Base-by-base conservation (phyloP, 2,329 filamentous ascomycete genomes). In the Penicillium sp. region DNA sequence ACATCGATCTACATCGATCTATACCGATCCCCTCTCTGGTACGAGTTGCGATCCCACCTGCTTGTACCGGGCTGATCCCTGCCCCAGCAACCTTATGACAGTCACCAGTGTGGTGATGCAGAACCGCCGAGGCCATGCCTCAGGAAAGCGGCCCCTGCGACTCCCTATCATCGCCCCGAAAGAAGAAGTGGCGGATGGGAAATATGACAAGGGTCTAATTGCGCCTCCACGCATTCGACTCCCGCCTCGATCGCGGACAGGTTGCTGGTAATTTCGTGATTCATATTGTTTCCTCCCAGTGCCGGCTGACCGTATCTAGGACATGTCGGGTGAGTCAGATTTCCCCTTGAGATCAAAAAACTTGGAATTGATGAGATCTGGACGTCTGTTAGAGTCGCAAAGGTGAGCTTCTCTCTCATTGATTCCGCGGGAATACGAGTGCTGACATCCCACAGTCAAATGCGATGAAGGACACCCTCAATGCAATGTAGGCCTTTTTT, bases 381-480 rank as follows among this genome's bases (percentile, higher is more conserved):
- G 30, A 39, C 37, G 18, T 4, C 36, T 41, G 37, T 30, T 40
- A 66, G 64, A 64, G 62, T 48, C 64, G 65, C 36, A 68, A 68
- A 56, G 65, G 65, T 65, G 47, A 26, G 36, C 18, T 25, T 12
- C 15, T 25, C 22, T 26, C 20, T 22, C n/a, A n/a, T n/a, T 13
- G n/a, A 6, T 26, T 14, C 18, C 23, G 14, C 17, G 15, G 20
- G 32, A 32, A 35, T 32, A 18, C 12, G 44, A 35, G n/a, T n/a
- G 32, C 23, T 46, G 37, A 48, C 42, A 16, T 38, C 47, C 39
- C 17, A 45, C 51, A 64, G 73, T 76, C 14, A 77, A 77, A 67
- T 77, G 74, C 55, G 74, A 77, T 52, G 75, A 77, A 57, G 61
- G 61, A 27, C 67, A 71, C 51, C 75, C 73, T 37, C 66, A 65